Percentiles rank a stretch among this genome's conserved stretches.
These are phyloP conservation scores for Actinidia arguta DNA, from an alignment of 179 eudicot genomes.

Conservation along the genomic window DNA sequence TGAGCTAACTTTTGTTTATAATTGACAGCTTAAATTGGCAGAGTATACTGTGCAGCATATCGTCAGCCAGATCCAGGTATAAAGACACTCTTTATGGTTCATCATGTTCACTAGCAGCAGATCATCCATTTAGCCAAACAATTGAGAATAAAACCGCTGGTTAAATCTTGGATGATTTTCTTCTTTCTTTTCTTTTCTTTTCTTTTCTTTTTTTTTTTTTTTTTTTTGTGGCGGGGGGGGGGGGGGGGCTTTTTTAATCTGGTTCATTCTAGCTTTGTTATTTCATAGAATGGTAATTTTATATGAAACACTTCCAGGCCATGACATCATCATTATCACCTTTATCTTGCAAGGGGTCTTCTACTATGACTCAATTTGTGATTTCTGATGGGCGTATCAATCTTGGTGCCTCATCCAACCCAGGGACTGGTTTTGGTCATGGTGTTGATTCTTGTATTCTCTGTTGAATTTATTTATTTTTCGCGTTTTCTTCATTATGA, in stretches of 20 bases:
- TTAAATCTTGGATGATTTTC: slow-evolving; percentile 50
- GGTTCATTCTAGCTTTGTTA: not conserved
- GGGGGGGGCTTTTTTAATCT: not conserved
- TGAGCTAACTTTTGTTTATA: slow-evolving; percentile 10
- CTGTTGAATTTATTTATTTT: slow-evolving; percentile 2
- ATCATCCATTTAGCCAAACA: slow-evolving; percentile 53
- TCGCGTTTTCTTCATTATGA: not conserved
- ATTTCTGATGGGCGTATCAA: slow-evolving; percentile 52
- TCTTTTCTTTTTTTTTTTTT: slow-evolving; percentile 46
- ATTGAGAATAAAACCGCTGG: slow-evolving; percentile 51
- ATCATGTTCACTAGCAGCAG: slow-evolving; percentile 67
- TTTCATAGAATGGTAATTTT: not conserved
- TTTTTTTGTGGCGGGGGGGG: too few species aligned
- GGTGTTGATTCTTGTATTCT: not conserved
- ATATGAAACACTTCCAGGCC: too few species aligned
- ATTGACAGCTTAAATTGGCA: slow-evolving; percentile 74
- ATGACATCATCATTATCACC: slow-evolving; percentile 40
- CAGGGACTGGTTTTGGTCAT: slow-evolving; percentile 32
- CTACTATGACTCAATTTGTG: slow-evolving; percentile 52
- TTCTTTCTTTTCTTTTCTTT: slow-evolving; percentile 50
- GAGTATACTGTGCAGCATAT: slow-evolving; percentile 60
- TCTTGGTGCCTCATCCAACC: slow-evolving; percentile 47
- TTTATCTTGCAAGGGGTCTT: slow-evolving; percentile 47
- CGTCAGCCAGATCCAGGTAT: slow-evolving; percentile 67
- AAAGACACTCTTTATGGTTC: slow-evolving; percentile 69